phyloP scores from a whole-genome alignment of 257 asterid species.

The Salvia rosmarinus region DNA sequence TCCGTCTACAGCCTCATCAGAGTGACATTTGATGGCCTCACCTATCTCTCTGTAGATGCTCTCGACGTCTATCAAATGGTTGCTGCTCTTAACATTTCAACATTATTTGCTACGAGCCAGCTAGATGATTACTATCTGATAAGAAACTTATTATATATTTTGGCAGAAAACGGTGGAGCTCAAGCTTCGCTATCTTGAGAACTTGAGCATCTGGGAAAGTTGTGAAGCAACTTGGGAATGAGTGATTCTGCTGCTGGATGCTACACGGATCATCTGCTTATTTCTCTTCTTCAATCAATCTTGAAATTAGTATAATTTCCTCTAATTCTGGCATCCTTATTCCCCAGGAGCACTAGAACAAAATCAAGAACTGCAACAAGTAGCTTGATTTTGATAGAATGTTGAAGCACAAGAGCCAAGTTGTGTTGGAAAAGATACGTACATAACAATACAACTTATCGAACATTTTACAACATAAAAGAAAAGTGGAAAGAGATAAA shows the following conservation, averaged over 20 bases:
- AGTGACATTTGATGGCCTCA: slow-evolving; percentile 56
- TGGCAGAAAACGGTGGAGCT: slow-evolving; percentile 60
- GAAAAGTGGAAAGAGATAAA: no score
- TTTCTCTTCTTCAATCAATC: slow-evolving; percentile 27
- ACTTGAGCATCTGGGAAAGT: slow-evolving; percentile 36
- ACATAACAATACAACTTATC: no score
- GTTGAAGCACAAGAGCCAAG: neutral
- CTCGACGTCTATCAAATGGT: slow-evolving; percentile 57
- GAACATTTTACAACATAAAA: no score
- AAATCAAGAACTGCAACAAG: slow-evolving; percentile 28
- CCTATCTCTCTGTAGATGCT: slow-evolving; percentile 41
- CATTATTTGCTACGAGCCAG: neutral
- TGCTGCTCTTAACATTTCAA: neutral
- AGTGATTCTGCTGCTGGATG: slow-evolving; percentile 42
- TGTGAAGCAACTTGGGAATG: slow-evolving; percentile 41
- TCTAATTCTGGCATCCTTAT: slow-evolving; percentile 42
- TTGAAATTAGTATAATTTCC: slow-evolving; percentile 37
- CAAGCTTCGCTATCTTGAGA: slow-evolving; percentile 54
- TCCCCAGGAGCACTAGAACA: slow-evolving; percentile 46
- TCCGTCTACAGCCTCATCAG: slow-evolving; percentile 58
- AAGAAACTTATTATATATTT: neutral
- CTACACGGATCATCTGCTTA: slow-evolving; percentile 35
- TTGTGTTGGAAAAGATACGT: no score
- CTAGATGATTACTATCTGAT: no score
- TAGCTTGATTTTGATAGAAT: neutral